Evolutionary conservation across 1,284 basidiomycete genomes (phyloP).

Genomic region (Puccinia horiana): DNA sequence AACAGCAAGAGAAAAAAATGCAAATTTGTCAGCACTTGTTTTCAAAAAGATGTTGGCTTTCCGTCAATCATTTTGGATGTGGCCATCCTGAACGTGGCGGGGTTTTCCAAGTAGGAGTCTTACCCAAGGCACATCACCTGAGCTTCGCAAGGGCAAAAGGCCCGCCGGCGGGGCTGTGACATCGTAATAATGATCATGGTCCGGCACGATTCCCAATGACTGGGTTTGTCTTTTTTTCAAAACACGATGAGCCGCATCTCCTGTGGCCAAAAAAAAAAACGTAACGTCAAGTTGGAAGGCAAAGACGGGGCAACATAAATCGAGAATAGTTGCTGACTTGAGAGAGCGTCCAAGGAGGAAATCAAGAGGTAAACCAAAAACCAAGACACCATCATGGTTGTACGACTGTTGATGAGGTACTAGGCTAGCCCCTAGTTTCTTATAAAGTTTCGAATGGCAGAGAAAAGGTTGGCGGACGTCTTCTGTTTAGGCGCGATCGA

Average conservation of each 20-base stretch:
- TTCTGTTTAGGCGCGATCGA: too few relatives aligned
- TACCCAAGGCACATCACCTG: conserved; percentile 45
- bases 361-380: not conserved
- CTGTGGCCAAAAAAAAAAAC: not conserved
- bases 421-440: too few relatives aligned
- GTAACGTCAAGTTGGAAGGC: not conserved
- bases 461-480: too few relatives aligned
- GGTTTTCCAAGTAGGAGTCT: too few relatives aligned
- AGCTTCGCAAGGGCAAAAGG: not conserved
- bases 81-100: too few relatives aligned
- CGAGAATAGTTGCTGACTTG: not conserved
- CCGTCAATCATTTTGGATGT: not conserved
- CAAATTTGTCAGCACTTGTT: not conserved
- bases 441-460: too few relatives aligned
- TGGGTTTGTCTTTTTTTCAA: not conserved
- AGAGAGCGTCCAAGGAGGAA: not conserved
- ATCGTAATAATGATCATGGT: not conserved
- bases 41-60: not conserved
- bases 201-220: not conserved
- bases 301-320: not conserved
- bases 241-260: not conserved
- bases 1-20: not conserved
- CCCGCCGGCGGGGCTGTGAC: not conserved
- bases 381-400: too few relatives aligned
- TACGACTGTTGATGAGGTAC: too few relatives aligned